Conservation (phyloP, 352 stramenopile genomes). For the Pythium brachiatum region DNA sequence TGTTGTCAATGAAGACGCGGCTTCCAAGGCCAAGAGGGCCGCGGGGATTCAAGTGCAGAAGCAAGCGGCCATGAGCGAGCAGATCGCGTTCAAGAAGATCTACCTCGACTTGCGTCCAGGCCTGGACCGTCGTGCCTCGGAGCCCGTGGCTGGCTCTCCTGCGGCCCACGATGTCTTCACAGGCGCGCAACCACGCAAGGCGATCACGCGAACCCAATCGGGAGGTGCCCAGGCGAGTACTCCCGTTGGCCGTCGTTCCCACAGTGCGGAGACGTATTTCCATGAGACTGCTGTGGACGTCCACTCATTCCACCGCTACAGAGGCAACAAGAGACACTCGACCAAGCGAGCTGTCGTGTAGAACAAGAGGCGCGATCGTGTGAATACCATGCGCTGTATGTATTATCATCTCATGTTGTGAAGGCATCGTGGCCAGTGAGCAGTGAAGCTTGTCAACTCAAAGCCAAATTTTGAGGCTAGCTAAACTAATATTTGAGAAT, state of each 20-base stretch:
- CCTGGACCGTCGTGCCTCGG: conserved; percentile 17
- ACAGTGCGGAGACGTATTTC: conserved; percentile 19
- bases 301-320: not conserved
- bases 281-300: not conserved
- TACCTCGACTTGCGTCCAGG: conserved; percentile 17
- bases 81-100: conserved; percentile 20
- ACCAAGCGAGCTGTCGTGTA: not conserved
- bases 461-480: no score
- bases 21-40: not conserved
- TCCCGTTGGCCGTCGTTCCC: not conserved
- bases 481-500: no score
- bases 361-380: not conserved
- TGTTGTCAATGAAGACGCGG: conserved; percentile 1
- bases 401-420: no score
- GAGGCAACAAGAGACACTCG: not conserved
- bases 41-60: not conserved
- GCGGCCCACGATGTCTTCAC: not conserved
- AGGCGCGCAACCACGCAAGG: not conserved
- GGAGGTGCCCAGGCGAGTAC: not conserved
- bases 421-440: no score
- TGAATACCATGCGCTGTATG: not conserved
- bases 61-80: conserved; percentile 9
- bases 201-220: not conserved
- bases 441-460: no score
- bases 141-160: not conserved